phyloP scores from a whole-genome alignment of 805 yeast species.

The Deakozyma indianensis region DNA sequence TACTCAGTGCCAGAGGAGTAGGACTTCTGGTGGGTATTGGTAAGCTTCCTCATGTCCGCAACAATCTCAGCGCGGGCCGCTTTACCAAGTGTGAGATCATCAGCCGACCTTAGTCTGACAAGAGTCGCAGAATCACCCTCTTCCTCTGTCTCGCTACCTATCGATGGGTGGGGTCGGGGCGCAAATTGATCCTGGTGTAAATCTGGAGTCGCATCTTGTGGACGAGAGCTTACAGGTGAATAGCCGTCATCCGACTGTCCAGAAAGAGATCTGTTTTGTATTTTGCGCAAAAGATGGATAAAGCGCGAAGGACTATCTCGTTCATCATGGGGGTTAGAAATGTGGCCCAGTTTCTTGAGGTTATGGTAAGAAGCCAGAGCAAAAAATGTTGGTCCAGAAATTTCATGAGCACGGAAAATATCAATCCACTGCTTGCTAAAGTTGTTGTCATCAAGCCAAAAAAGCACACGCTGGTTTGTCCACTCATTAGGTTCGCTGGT shows the following conservation, averaged over 20 bases:
- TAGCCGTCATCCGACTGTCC: neutral
- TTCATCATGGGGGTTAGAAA: slow-evolving; percentile 16
- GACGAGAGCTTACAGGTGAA: neutral
- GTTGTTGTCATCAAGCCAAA: slow-evolving; percentile 55
- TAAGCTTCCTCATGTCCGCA: neutral
- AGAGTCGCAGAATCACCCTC: neutral
- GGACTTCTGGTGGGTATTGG: slow-evolving; percentile 5
- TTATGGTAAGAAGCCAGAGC: slow-evolving; percentile 55
- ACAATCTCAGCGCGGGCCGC: neutral
- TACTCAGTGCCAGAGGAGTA: slow-evolving; percentile 2
- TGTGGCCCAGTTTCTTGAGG: slow-evolving; percentile 30
- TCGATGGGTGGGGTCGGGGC: neutral
- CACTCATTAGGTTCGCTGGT: slow-evolving; percentile 47
- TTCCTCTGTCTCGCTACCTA: slow-evolving; percentile 2
- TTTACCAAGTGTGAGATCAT: neutral
- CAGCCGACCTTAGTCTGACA: neutral
- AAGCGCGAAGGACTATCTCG: slow-evolving; percentile 40
- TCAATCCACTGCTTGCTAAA: slow-evolving; percentile 67
- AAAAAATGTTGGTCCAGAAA: slow-evolving; percentile 51
- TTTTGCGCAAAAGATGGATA: slow-evolving; percentile 37
- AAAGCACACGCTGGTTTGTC: slow-evolving; percentile 51
- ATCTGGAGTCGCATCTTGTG: neutral
- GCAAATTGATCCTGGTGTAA: neutral
- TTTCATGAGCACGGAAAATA: slow-evolving; percentile 40
- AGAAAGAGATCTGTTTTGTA: slow-evolving; percentile 20